These are phyloP conservation scores for Candida insectalens DNA, from an alignment of 805 yeast species.

Conservation along the genomic window DNA sequence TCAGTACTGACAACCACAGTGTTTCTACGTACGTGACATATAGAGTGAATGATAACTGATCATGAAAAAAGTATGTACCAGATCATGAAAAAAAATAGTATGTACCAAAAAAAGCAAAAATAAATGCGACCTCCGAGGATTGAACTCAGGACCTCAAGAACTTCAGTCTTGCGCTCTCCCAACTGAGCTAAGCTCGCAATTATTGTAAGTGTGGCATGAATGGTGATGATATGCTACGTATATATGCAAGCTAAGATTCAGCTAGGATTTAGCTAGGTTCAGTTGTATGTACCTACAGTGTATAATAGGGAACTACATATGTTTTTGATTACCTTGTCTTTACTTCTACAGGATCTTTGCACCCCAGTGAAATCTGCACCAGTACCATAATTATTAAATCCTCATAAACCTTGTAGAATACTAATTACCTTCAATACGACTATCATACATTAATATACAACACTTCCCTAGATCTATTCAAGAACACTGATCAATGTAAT, in stretches of 20 bases:
- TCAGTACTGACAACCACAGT: conserved; percentile 57
- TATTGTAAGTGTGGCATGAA: no score
- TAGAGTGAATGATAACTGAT: conserved; percentile 19
- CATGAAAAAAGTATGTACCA: not conserved
- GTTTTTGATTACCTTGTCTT: no score
- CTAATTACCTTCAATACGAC: no score
- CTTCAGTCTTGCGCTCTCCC: conserved; percentile 7
- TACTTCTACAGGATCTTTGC: no score
- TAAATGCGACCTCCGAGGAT: conserved; percentile 5
- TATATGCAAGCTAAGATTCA: no score
- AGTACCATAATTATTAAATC: no score
- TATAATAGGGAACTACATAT: no score
- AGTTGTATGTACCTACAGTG: no score
- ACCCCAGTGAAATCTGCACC: no score
- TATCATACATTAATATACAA: not conserved
- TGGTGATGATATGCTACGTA: no score
- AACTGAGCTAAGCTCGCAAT: conserved; percentile 5
- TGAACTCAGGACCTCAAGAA: conserved; percentile 6
- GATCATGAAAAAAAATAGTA: not conserved
- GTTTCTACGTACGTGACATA: conserved; percentile 69
- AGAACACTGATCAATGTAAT: conserved; percentile 58
- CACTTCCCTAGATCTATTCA: conserved; percentile 3
- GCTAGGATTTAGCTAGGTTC: no score
- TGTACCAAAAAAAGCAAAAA: not conserved
- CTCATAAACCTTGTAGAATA: no score